phyloP scores from a whole-genome alignment of 139 green algal species.

The Tetraselmis chui region DNA sequence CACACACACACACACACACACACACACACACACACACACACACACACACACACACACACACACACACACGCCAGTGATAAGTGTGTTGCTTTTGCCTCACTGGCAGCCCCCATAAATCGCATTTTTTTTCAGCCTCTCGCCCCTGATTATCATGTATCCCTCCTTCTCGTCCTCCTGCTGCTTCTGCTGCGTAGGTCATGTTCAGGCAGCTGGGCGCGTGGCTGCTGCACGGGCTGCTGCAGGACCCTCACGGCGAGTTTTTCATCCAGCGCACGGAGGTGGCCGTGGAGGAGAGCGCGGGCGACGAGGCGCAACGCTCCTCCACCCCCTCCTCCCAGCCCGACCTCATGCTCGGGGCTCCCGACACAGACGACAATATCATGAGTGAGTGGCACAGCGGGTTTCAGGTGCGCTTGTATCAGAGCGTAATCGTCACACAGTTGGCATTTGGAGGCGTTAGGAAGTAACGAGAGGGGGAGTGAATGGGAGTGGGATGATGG shows the following conservation, averaged over 20 bases:
- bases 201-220: constrained; percentile 7
- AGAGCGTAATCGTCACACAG: neutral
- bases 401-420: constrained; percentile 30
- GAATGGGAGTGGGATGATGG: neutral
- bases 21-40: too few relatives aligned
- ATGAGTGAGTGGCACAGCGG: constrained; percentile 55
- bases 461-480: too few relatives aligned
- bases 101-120: too few relatives aligned
- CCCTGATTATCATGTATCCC: too few relatives aligned
- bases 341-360: neutral
- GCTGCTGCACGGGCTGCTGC: constrained; percentile 76
- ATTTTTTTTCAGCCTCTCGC: too few relatives aligned
- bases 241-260: constrained; percentile 66
- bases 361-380: constrained; percentile 15
- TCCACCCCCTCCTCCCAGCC: neutral
- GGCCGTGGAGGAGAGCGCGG: neutral
- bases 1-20: too few relatives aligned
- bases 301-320: neutral
- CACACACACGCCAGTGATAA: too few relatives aligned
- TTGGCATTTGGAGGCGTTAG: too few relatives aligned
- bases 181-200: neutral
- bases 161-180: too few relatives aligned
- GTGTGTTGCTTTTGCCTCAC: too few relatives aligned
- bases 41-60: too few relatives aligned
- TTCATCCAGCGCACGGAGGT: constrained; percentile 55